Conservation (phyloP, 352 stramenopile species). For the Aphanomyces euteiches region DNA sequence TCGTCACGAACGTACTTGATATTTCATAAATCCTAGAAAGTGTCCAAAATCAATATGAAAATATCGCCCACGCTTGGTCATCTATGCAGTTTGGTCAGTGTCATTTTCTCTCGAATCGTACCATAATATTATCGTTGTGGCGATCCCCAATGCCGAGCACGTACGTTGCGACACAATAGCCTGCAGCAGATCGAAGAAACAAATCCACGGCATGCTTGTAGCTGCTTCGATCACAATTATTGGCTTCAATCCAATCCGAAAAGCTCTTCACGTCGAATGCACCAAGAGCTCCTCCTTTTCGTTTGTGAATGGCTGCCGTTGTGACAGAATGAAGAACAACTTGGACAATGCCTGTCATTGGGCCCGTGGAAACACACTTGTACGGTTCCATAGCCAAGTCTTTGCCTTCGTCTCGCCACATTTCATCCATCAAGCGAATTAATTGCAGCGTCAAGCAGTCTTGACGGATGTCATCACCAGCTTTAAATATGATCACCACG, state of each 20-base stretch:
- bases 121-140: constrained; percentile 94
- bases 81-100: constrained; percentile 1
- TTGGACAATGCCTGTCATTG: constrained; percentile 88
- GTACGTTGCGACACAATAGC: constrained; percentile 92
- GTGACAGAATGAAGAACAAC: constrained; percentile 90
- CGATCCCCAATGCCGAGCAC: constrained; percentile 93
- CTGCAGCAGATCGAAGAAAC: constrained; percentile 83
- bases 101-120: neutral
- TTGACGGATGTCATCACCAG: constrained; percentile 91
- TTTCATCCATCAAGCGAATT: constrained; percentile 89
- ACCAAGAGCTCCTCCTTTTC: constrained; percentile 71
- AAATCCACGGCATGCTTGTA: constrained; percentile 70
- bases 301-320: constrained; percentile 85
- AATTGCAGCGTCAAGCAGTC: constrained; percentile 92
- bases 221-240: constrained; percentile 68
- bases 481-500: constrained; percentile 91
- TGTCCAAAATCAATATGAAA: constrained; percentile 97
- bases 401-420: constrained; percentile 89
- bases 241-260: constrained; percentile 77
- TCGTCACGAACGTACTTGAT: constrained; percentile 46
- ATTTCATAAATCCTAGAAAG: constrained; percentile 94
- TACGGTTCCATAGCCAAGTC: constrained; percentile 91
- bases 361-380: constrained; percentile 85
- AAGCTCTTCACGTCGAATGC: constrained; percentile 84
- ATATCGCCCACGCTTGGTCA: constrained; percentile 63